These are phyloP conservation scores for Rubroboletus pulcherrimus DNA, from an alignment of 768 basidiomycete species.

Conservation along the genomic window DNA sequence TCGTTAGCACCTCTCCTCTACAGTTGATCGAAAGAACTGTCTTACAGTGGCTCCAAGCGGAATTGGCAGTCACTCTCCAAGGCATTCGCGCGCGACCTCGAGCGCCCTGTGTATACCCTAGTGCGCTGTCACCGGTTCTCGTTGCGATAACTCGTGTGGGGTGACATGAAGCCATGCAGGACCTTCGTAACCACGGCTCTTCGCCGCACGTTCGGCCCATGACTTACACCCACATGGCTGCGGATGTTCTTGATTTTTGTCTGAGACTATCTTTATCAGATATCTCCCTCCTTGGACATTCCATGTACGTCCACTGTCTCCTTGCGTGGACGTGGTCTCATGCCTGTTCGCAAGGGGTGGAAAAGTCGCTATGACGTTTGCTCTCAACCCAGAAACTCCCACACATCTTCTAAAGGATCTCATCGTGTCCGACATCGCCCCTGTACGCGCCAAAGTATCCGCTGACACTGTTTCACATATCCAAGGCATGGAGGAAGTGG, in stretches of 20 bases:
- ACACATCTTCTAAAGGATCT: slow-evolving; percentile 47
- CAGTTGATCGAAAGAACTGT: not conserved
- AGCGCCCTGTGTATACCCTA: slow-evolving; percentile 69
- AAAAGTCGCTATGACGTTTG: slow-evolving; percentile 74
- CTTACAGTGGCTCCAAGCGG: slow-evolving; percentile 73
- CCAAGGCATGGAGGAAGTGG: slow-evolving; percentile 70
- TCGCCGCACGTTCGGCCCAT: slow-evolving; percentile 75
- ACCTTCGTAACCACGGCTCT: slow-evolving; percentile 85
- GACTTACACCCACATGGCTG: slow-evolving; percentile 76
- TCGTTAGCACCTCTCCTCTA: not conserved
- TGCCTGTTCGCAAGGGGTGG: slow-evolving; percentile 62
- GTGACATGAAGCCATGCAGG: slow-evolving; percentile 39
- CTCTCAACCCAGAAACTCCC: slow-evolving; percentile 44
- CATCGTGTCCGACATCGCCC: slow-evolving; percentile 81
- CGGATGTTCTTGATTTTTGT: slow-evolving; percentile 71
- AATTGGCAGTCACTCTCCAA: slow-evolving; percentile 86
- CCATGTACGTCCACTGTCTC: slow-evolving; percentile 57
- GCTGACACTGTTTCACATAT: slow-evolving; percentile 66
- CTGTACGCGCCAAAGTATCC: slow-evolving; percentile 53
- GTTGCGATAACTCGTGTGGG: not conserved
- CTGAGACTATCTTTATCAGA: slow-evolving; percentile 47
- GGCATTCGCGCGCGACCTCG: slow-evolving; percentile 60
- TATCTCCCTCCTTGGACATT: slow-evolving; percentile 81
- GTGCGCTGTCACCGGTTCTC: slow-evolving; percentile 35
- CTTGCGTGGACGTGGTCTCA: not conserved